Evolutionary conservation across 2,329 filamentous ascomycete genomes (phyloP).

Genomic region (Penicillium brasilianum): DNA sequence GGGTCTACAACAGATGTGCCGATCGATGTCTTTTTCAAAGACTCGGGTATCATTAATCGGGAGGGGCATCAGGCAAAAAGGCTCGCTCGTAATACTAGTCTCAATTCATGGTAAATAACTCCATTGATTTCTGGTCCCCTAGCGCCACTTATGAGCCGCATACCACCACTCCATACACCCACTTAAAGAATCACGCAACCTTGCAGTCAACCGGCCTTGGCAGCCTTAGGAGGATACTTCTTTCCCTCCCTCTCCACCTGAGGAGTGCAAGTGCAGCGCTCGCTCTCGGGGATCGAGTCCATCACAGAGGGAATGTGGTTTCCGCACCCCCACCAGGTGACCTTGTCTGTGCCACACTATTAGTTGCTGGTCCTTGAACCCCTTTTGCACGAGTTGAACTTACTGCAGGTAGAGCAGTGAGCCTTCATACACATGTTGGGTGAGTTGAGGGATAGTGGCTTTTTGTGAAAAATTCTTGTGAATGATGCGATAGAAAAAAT

Average conservation of each 20-base stretch:
- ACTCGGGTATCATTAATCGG: background rate
- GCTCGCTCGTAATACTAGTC: background rate
- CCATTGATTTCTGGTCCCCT: background rate
- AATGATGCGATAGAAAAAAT: background rate
- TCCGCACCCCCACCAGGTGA: conserved; percentile 70
- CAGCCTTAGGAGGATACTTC: conserved; percentile 68
- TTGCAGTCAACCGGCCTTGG: conserved; percentile 47
- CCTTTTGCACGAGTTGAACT: conserved; percentile 36
- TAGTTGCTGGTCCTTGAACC: conserved; percentile 7
- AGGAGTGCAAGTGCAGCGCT: conserved; percentile 70
- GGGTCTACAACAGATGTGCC: background rate
- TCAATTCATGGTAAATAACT: background rate
- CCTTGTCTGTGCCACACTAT: conserved; percentile 54
- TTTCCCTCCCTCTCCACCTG: conserved; percentile 65
- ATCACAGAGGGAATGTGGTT: conserved; percentile 66
- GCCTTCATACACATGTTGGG: conserved; percentile 68
- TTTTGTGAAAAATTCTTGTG: background rate
- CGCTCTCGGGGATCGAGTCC: conserved; percentile 60
- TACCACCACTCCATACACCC: background rate
- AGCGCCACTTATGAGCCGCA: background rate
- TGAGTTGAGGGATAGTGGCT: background rate
- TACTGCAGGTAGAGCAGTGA: conserved; percentile 67
- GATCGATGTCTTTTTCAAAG: background rate
- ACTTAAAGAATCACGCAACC: conserved; percentile 30
- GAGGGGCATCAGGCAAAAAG: too few relatives aligned